Evolutionary conservation across 2,329 filamentous ascomycete genomes (phyloP), one percentile per base, ranked within the genome.

Genomic region (Pyricularia grisea): DNA sequence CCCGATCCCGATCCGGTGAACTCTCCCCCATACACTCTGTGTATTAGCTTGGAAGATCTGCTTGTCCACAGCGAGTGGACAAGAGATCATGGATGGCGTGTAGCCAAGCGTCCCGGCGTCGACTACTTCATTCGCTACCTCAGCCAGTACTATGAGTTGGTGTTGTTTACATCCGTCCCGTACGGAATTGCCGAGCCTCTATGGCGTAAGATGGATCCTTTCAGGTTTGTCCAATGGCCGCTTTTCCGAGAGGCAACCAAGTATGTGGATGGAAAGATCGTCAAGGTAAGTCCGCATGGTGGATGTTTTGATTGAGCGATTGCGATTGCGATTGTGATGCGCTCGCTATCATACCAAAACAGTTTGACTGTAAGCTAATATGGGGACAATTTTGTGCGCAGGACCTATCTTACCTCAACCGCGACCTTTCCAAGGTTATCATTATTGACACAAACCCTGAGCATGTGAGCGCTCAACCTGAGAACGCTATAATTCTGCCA

Each of bases 61-160:
- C 86, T 99, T 68, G 88, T 99, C 33, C 94, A 97, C 81, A 97
- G 92, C 76, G 93, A 97, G 78, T 99, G 95, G 95, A 88, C 89
- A 28, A 88, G 94, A 69, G 92, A 98, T 78, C 91, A 97, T 76
- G 95, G 95, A 70, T 99, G 95, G 93, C 89, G 94, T 73, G 86
- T 96, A 71, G 95, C 95, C 31, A 99, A 99, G 83, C 88, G 95
- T 67, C 95, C 95, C 50, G 95, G 95, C 65, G 87, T 96, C 71
- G 95, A 99, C 81, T 99, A 99, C 82, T 99, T 99, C 82, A 82
- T 99, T 72, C 92, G 92, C 76, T 99, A 99, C 79, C 86, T 99
- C 66, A 94, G 92, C 80, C 94, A 97, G 79, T 98, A 99, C 85
- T 99, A 97, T 77, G 95, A 99, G 79, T 85, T 99, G 68, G 95